Conservation (phyloP, 805 yeast species). For the Maudiozyma barnettii region DNA sequence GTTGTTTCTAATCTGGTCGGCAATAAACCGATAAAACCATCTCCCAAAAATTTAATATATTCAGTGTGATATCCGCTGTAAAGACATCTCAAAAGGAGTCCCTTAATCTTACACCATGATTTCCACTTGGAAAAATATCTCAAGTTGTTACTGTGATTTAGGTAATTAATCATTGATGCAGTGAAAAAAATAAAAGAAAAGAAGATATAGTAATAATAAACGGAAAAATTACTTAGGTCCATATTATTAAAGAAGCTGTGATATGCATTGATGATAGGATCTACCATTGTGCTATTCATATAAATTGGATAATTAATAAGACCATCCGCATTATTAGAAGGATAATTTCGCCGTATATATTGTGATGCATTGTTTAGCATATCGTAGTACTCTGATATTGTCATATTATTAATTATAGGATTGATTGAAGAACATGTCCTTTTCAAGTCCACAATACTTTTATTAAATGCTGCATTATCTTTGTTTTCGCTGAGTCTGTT, state of each 20-base stretch:
- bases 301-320: background rate
- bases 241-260: conserved; percentile 13
- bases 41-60: conserved; percentile 6
- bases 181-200: conserved; percentile 7
- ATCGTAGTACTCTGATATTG: background rate
- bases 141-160: conserved; percentile 8
- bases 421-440: conserved; percentile 5
- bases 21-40: conserved; percentile 10
- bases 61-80: conserved; percentile 14
- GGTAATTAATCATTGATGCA: conserved; percentile 6
- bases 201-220: conserved; percentile 8
- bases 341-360: background rate
- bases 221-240: conserved; percentile 13
- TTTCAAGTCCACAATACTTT: conserved; percentile 8
- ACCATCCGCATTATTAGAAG: background rate
- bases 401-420: background rate
- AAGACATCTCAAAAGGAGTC: conserved; percentile 12
- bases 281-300: conserved; percentile 4
- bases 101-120: conserved; percentile 7
- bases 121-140: conserved; percentile 6
- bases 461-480: conserved; percentile 7
- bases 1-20: conserved; percentile 19
- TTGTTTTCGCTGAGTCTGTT: background rate
- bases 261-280: conserved; percentile 9
- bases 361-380: background rate